A percentile compares a stretch with the other conserved stretches of the same genome.
Conservation (phyloP, 2,329 filamentous ascomycete species). For the Trichoderma sp. region DNA sequence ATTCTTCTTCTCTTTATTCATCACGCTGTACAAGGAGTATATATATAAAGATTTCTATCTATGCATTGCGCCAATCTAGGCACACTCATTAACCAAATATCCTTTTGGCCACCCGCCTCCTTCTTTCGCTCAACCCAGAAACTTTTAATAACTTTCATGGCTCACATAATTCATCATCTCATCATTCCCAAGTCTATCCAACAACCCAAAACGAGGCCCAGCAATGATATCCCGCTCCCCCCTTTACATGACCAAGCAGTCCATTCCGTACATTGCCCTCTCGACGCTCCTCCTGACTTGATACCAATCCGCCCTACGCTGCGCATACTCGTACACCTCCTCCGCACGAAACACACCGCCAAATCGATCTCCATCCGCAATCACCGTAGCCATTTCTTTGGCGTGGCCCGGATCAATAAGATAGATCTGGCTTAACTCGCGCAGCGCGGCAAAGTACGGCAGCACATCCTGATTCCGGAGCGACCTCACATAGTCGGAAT, state of each 20-base stretch:
- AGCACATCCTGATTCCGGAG: slow-evolving; percentile 81
- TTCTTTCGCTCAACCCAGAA: background rate
- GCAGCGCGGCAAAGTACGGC: slow-evolving; percentile 85
- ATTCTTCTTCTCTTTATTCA: background rate
- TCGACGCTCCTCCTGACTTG: slow-evolving; percentile 84
- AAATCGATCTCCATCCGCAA: slow-evolving; percentile 88
- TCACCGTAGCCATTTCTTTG: slow-evolving; percentile 92
- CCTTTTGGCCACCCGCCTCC: background rate
- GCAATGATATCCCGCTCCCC: background rate
- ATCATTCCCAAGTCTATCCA: background rate
- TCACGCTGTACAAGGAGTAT: background rate
- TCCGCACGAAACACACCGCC: slow-evolving; percentile 90
- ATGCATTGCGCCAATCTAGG: background rate
- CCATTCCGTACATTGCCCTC: slow-evolving; percentile 94
- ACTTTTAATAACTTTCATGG: background rate
- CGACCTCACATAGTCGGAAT: slow-evolving; percentile 78
- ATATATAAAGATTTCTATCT: slow-evolving; percentile 12
- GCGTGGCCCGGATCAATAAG: slow-evolving; percentile 81
- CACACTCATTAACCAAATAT: background rate
- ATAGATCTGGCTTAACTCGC: slow-evolving; percentile 93
- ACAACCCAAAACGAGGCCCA: background rate
- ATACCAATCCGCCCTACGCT: slow-evolving; percentile 93
- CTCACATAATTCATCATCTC: slow-evolving; percentile 15
- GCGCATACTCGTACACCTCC: slow-evolving; percentile 96
- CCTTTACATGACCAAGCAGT: slow-evolving; percentile 75